Conservation (phyloP, 2,329 filamentous ascomycete genomes). For the Fusarium concolor region DNA sequence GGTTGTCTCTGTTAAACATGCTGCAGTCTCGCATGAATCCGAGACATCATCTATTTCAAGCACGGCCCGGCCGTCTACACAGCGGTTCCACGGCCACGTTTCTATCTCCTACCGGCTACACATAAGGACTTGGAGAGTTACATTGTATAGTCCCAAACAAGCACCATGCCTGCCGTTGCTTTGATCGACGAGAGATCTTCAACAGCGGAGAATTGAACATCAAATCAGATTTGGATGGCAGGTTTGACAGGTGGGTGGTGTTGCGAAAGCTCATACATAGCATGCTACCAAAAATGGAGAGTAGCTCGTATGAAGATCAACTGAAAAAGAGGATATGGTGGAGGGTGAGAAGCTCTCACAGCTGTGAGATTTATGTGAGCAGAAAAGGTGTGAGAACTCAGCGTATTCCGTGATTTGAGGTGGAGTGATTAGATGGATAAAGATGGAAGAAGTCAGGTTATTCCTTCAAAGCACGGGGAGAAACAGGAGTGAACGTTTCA, state of each 20-base stretch:
- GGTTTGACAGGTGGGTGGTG: background rate
- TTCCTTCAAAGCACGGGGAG: constrained; percentile 2
- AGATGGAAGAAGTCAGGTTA: constrained; percentile 35
- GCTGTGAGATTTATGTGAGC: constrained; percentile 6
- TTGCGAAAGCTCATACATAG: background rate
- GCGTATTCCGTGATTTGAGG: constrained; percentile 32
- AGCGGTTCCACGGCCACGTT: constrained; percentile 29
- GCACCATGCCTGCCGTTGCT: constrained; percentile 8
- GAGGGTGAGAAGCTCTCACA: constrained; percentile 17
- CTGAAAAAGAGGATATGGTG: background rate
- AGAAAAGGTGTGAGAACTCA: constrained; percentile 12
- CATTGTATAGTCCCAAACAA: constrained; percentile 15
- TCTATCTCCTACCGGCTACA: constrained; percentile 6
- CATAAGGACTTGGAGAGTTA: constrained; percentile 6
- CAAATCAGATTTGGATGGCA: background rate
- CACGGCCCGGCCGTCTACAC: constrained; percentile 25
- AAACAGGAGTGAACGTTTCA: constrained; percentile 1
- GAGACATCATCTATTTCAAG: constrained; percentile 14
- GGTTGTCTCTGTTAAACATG: constrained; percentile 12
- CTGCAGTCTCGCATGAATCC: constrained; percentile 3
- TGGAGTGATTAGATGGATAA: constrained; percentile 33
- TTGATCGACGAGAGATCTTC: constrained; percentile 36
- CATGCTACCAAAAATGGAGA: background rate
- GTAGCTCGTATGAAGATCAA: constrained; percentile 4
- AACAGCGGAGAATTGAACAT: constrained; percentile 27